Conservation (phyloP, 345 rosid species). For the Gossypium mustelinum region DNA sequence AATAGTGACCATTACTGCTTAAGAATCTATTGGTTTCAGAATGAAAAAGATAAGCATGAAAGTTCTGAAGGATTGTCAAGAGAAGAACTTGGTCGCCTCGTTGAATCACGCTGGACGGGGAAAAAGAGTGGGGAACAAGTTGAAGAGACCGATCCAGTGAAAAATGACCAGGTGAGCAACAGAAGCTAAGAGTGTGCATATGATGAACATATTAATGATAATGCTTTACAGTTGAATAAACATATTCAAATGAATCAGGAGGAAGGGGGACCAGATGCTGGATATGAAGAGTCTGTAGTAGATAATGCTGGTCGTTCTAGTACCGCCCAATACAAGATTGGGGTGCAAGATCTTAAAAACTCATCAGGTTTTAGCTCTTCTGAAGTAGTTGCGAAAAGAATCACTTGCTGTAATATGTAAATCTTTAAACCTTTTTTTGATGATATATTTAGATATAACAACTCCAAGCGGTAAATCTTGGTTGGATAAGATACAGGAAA, state of each 20-base stretch:
- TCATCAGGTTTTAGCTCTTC: too few species aligned
- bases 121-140: constrained; percentile 28
- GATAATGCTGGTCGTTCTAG: constrained; percentile 22
- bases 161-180: constrained; percentile 4
- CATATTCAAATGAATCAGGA: constrained; percentile 13
- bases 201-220: constrained; percentile 13
- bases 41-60: constrained; percentile 33
- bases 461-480: constrained; percentile 1
- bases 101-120: constrained; percentile 77
- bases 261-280: constrained; percentile 27
- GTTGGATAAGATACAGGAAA: constrained; percentile 14
- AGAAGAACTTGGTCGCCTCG: constrained; percentile 62
- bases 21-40: constrained; percentile 10
- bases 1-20: background rate
- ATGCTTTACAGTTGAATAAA: background rate
- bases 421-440: too few species aligned
- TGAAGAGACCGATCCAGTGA: constrained; percentile 19
- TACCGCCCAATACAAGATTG: too few species aligned
- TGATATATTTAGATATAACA: too few species aligned
- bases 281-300: constrained; percentile 29
- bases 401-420: too few species aligned
- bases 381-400: too few species aligned
- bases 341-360: too few species aligned
- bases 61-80: constrained; percentile 49
- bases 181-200: constrained; percentile 10